Evolutionary conservation across 2,329 filamentous ascomycete genomes (phyloP).

Genomic region (Thermoascus crustaceus): DNA sequence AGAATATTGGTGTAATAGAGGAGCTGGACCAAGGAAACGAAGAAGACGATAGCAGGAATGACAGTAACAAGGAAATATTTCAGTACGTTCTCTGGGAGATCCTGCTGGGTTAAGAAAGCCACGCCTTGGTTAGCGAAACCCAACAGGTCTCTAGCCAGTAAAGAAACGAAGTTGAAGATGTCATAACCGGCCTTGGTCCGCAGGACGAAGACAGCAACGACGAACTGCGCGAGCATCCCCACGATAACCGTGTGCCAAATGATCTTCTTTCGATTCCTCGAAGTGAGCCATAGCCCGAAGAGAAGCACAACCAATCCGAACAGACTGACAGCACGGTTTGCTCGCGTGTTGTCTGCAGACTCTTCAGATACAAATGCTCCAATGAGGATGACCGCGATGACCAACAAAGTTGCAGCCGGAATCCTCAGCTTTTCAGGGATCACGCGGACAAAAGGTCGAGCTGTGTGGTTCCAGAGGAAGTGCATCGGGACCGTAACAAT

Average conservation of each 20-base stretch:
- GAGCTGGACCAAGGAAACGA: constrained; percentile 84
- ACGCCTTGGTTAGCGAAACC: constrained; percentile 68
- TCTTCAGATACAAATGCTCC: constrained; percentile 69
- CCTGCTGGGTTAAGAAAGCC: constrained; percentile 63
- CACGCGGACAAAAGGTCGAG: constrained; percentile 47
- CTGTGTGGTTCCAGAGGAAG: constrained; percentile 59
- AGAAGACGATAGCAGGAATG: constrained; percentile 91
- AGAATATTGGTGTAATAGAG: constrained; percentile 72
- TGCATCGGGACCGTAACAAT: constrained; percentile 59
- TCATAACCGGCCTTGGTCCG: constrained; percentile 73
- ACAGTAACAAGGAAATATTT: constrained; percentile 69
- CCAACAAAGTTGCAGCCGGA: constrained; percentile 53
- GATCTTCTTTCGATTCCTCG: constrained; percentile 54
- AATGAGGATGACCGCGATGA: constrained; percentile 66
- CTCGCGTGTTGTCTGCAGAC: constrained; percentile 65
- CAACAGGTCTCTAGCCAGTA: constrained; percentile 63
- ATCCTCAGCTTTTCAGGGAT: constrained; percentile 61
- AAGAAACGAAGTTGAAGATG: constrained; percentile 84
- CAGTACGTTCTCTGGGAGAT: constrained; percentile 33
- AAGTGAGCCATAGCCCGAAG: constrained; percentile 59
- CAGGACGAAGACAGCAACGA: constrained; percentile 81
- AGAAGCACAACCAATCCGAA: constrained; percentile 71
- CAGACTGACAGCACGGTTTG: constrained; percentile 70
- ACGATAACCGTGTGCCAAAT: constrained; percentile 74
- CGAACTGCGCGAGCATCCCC: constrained; percentile 80